A percentile compares a stretch with the other conserved stretches of the same genome.
These are phyloP conservation scores for Bipolaris bicolor DNA, from an alignment of 2,329 filamentous ascomycete genomes.

Conservation along the genomic window DNA sequence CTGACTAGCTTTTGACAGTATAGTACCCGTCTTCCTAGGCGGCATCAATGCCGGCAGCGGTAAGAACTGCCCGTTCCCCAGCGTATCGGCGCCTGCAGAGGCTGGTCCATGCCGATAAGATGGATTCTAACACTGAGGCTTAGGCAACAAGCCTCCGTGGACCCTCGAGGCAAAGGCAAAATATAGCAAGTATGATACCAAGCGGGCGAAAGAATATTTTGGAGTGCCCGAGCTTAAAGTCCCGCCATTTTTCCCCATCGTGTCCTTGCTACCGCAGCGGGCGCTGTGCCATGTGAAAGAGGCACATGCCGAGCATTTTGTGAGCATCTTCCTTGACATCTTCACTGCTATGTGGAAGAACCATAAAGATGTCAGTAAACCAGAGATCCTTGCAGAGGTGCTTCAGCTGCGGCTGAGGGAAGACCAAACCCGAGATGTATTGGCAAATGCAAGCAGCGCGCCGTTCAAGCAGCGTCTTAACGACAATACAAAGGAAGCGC, in stretches of 20 bases:
- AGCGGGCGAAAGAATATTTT: slow-evolving; percentile 60
- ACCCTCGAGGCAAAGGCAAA: slow-evolving; percentile 69
- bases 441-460: slow-evolving; percentile 59
- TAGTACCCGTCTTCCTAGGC: slow-evolving; percentile 72
- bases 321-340: slow-evolving; percentile 61
- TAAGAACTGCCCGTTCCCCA: slow-evolving; percentile 24
- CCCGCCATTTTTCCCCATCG: slow-evolving; percentile 61
- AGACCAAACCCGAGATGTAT: slow-evolving; percentile 61
- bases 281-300: slow-evolving; percentile 70
- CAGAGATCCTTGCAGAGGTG: slow-evolving; percentile 57
- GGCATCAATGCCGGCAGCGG: slow-evolving; percentile 53
- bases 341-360: slow-evolving; percentile 68
- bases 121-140: slow-evolving; percentile 10
- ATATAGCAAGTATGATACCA: slow-evolving; percentile 60
- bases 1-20: slow-evolving; percentile 52
- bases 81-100: neutral
- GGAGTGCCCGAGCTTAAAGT: slow-evolving; percentile 51
- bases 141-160: slow-evolving; percentile 79
- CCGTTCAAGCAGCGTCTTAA: slow-evolving; percentile 62
- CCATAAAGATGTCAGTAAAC: slow-evolving; percentile 65
- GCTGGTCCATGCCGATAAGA: neutral
- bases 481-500: slow-evolving; percentile 64
- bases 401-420: slow-evolving; percentile 57
- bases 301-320: slow-evolving; percentile 57
- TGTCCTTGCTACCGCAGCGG: slow-evolving; percentile 66